These are phyloP conservation scores for Plasmodium knowlesi DNA, from an alignment of 169 alveolate genomes.

Conservation along the genomic window DNA sequence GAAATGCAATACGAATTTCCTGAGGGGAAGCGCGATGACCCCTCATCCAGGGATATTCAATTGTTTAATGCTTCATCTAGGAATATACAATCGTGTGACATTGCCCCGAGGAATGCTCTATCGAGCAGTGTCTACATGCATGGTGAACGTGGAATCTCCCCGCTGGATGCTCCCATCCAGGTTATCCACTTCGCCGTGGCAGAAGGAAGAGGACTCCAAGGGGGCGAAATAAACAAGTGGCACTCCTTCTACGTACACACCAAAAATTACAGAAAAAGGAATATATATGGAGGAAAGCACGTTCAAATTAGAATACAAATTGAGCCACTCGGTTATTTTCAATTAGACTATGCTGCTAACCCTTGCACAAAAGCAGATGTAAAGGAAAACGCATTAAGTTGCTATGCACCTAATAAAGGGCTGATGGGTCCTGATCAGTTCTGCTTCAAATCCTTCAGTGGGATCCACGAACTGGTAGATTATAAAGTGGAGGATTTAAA, in stretches of 20 bases:
- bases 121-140: not conserved
- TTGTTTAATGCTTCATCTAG: not conserved
- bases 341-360: conserved; percentile 18
- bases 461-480: conserved; percentile 24
- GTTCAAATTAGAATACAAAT: conserved; percentile 54
- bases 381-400: not conserved
- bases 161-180: not conserved
- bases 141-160: not conserved
- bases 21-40: not conserved
- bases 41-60: not conserved
- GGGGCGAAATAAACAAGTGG: conserved; percentile 85
- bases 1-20: not conserved
- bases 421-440: not conserved
- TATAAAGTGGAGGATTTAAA: conserved; percentile 63
- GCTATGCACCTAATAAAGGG: conserved; percentile 5
- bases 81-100: not conserved
- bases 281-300: conserved; percentile 34
- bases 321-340: conserved; percentile 35
- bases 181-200: conserved; percentile 72
- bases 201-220: conserved; percentile 81
- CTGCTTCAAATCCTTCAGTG: conserved; percentile 37
- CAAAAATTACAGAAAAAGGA: conserved; percentile 43
- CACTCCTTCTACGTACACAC: conserved; percentile 78
- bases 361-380: not conserved
- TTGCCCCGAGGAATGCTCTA: not conserved